Base-by-base conservation (phyloP, 1,284 basidiomycete genomes). In the Sanghuangporus sanghuang region DNA sequence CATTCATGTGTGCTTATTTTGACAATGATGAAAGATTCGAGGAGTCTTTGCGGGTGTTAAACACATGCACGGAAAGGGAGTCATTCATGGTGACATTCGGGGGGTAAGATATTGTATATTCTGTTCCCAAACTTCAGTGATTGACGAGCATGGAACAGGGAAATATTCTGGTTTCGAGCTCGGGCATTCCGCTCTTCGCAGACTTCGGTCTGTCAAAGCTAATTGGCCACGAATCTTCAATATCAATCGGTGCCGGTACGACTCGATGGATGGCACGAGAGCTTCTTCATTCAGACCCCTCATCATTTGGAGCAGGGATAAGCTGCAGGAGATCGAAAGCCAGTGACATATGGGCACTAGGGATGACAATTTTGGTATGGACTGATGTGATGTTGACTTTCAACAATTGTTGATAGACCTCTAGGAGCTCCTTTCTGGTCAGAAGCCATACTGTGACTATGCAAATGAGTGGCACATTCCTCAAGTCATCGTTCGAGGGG, bases 51-150 rank as follows among this genome's bases (percentile, higher is more conserved):
- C 36, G 6, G 65, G 62, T 8, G 35, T 68, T 9, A n/a, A 16
- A 18, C 60, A 66, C 57, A 62, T 66, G 42, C 67, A 68, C 56
- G 46, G 55, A 4, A 52, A 40, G 1, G 54, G 53, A 2, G 38
- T 66, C 7, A 53, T 66, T 36, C 65, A 66, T 40, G 57, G 62
- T 5, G 65, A 66, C 40, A 21, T 66, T 7, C 56, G 65, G 23
- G 65, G 61, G 2, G 65, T 66, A 56, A 59, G 53, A n/a, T 54
- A 3, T 3, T 39, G 36, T 53, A 14, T 21, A 8, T 11, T 11
- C 38, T 12, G 35, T 16, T 54, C 32, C 35, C 16, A n/a, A 9
- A 35, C 4, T 27, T 18, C 32, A 38, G 9, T 2, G n/a, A 7
- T n/a, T 54, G 7, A 54, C 16, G 32, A 14, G 3, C 8, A 11